Evolutionary conservation across 2,329 filamentous ascomycete genomes (phyloP), one percentile per base, ranked within the genome.

Genomic region (Xylaria polymorpha): DNA sequence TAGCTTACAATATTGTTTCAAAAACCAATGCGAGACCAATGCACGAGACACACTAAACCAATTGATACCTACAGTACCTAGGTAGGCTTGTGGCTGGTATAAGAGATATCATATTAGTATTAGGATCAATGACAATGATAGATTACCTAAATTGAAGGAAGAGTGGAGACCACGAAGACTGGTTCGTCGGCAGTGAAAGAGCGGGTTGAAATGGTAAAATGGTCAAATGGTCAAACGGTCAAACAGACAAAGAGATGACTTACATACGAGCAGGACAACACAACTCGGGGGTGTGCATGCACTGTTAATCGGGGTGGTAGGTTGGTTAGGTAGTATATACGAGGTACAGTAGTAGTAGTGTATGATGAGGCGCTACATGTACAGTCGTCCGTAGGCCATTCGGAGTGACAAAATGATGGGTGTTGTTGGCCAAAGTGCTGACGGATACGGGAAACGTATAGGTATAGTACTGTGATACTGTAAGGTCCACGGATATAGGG

Each of bases 301-400:
- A 10, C 53, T 41, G n/a, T 18, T 32, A 29, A 29, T n/a, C n/a
- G n/a, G n/a, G n/a, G 57, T 32, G 12, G 14, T 29, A 35, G 56
- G 22, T 35, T 8, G 29, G 51, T n/a, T n/a, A n/a, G n/a, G n/a
- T n/a, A n/a, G n/a, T 55, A 37, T 4, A 29, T 3, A 29, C 35
- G 10, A 37, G 7, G 35, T 32, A 53, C 50, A 32, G 50, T n/a
- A 7, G 50, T 18, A 35, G 22, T 51, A 35, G 22, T 51, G 50
- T 53, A 35, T 25, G 32, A 25, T 35, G 46, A 48, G 25, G 25
- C n/a, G 25, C 50, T 53, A 53, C 50, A 53, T n/a, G 50, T 35
- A 53, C 50, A 53, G 50, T 25, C 29, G 50, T 29, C 25, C 25
- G 25, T 29, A 29, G 25, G 50, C 15, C 50, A n/a, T 35, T 7